Evolutionary conservation across 1,139 yeast genomes (phyloP), one percentile per base, ranked within the genome.

Genomic region (Debaryomycetaceae sp.): DNA sequence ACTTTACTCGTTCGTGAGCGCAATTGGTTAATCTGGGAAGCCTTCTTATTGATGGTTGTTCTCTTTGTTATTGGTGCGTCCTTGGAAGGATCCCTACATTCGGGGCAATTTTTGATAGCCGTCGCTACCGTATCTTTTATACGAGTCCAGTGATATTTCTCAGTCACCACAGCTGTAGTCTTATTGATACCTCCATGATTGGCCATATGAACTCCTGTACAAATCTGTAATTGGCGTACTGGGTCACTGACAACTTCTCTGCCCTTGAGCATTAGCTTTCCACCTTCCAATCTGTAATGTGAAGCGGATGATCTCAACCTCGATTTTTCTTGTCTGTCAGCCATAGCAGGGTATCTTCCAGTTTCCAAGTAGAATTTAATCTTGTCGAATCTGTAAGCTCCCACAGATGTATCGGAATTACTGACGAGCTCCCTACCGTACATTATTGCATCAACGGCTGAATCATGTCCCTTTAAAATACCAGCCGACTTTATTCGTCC

Each of bases 181-280:
- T 85, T 87, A 64, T 93, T 93, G 49, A 93, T 89, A n/a, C 98
- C 98, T 5, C 85, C 86, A 59, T 90, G 97, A 45, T 78, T 78
- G 14, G 78, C 68, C 51, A 76, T 59, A 60, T 91, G 98, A 13
- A 80, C 65, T 41, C 81, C 85, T n/a, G 81, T 75, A 39, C 93
- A 88, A 34, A 91, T 83, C 50, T 81, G 83, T 41, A 85, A 62
- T 65, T 91, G 98, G 45, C 82, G 77, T 1, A 75, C 80, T 0
- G 87, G 85, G 50, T 87, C 93, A 36, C 85, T 73, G 1, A 93
- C 76, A 7, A 93, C 97, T 62, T 89, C 96, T 52, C 85, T 76
- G 23, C 87, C 95, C 53, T 85, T 85, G 38, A 89, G 72, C 78
- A 82, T 78, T 40, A 93, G 72, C 58, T 83, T 84, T 0, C 95